Base-by-base conservation (phyloP, 2,329 filamentous ascomycete genomes). In the Escovopsis sp. region DNA sequence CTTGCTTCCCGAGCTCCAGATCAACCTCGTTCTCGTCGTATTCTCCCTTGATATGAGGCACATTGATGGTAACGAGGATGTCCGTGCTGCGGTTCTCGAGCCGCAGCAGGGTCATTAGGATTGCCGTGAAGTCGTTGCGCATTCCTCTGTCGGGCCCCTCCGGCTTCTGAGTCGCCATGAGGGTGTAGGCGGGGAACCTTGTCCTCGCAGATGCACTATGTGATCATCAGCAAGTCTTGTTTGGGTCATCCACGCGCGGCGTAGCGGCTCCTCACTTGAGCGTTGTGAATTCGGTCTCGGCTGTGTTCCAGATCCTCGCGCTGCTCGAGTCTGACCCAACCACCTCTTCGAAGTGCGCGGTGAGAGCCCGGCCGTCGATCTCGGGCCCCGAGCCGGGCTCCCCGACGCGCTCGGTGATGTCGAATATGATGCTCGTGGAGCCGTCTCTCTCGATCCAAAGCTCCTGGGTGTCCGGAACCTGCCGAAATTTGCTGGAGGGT, bases 401-500 rank as follows among this genome's bases (percentile, higher is more conserved):
- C 46, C 75, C 73, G 19, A 94, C 80, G 43, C 84, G 82, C 66
- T 95, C 82, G 43, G 84, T 82, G 55, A 96, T 85, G 55, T 96
- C 89, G 61, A 95, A 74, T 53, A 94, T 88, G 59, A 94, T 79
- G 63, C 76, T 87, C 3, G 85, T 85, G 60, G 88, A 88, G 40
- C 86, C 87, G 48, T 82, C 73, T 49, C 75, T 72, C 58, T 93
- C 86, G 55, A 95, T 80, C 66, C 80, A 94, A 52, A 95, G 82
- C 68, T 95, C 89, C 66, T 96, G 88, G 61, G 93, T 84, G 59
- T 89, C 81, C 40, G 83, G 83, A 5, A 88, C 77, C 63, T 86
- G 74, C 49, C 83, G 78, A 51, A 87, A 72, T 43, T 73, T 72
- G 64, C 82, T 85, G 28, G 11, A 32, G 9, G 15, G 6, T 12